A percentile compares a stretch with the other conserved stretches of the same genome.
phyloP scores from a whole-genome alignment of 495 filamentous ascomycete genomes.

The Hypoxylon cercidicola region DNA sequence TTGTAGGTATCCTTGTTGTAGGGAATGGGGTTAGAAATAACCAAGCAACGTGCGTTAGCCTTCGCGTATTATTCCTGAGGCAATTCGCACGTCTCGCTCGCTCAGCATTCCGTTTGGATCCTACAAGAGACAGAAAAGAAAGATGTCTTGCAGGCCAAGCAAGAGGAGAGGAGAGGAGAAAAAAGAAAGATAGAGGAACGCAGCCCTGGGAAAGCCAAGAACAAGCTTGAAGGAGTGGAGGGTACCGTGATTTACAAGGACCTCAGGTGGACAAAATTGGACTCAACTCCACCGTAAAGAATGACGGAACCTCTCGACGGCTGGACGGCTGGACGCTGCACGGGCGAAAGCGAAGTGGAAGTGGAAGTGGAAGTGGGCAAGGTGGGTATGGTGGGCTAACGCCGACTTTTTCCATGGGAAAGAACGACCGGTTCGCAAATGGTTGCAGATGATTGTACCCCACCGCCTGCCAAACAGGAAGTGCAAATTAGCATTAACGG shows the following conservation, averaged over 20 bases:
- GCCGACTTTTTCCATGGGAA: slow-evolving; percentile 3
- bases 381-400: slow-evolving; percentile 7
- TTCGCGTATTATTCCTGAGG: slow-evolving; percentile 19
- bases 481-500: background rate
- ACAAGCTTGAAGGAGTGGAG: slow-evolving; percentile 35
- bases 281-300: slow-evolving; percentile 32
- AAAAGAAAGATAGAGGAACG: slow-evolving; percentile 17
- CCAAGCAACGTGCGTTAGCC: slow-evolving; percentile 20
- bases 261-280: slow-evolving; percentile 21
- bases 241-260: slow-evolving; percentile 21
- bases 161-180: slow-evolving; percentile 5
- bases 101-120: slow-evolving; percentile 32
- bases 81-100: slow-evolving; percentile 13
- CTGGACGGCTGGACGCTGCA: no score
- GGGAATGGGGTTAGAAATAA: slow-evolving; percentile 12
- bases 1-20: background rate
- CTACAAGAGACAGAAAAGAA: slow-evolving; percentile 4
- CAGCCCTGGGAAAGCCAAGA: slow-evolving; percentile 28
- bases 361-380: no score
- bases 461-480: slow-evolving; percentile 19
- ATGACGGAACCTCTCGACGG: slow-evolving; percentile 37
- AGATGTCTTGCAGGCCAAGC: slow-evolving; percentile 10
- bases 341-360: background rate
- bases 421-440: slow-evolving; percentile 17
- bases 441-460: slow-evolving; percentile 27